phyloP scores from a whole-genome alignment of 164 flowering plant species.

The Dillenia turbinata region DNA sequence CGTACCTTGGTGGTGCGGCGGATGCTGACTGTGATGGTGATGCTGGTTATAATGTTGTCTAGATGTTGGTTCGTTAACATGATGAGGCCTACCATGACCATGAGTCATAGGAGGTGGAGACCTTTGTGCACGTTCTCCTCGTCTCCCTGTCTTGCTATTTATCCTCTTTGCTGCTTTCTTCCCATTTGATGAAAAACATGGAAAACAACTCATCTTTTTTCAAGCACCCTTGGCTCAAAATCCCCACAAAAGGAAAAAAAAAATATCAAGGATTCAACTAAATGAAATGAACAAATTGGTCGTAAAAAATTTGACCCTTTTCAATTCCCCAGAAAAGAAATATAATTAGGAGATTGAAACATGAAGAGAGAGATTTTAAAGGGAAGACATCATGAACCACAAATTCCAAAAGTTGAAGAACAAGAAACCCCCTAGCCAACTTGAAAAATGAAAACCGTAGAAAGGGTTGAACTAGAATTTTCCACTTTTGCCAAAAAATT shows the following conservation, averaged over 20 bases:
- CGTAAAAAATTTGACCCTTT: not conserved
- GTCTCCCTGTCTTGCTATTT: not conserved
- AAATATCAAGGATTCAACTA: not conserved
- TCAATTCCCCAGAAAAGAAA: not conserved
- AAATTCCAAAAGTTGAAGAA: too few species aligned
- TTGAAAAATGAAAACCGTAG: too few species aligned
- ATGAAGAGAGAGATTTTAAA: too few species aligned
- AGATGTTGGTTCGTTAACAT: too few species aligned
- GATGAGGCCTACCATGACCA: not conserved
- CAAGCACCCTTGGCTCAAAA: not conserved
- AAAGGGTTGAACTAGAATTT: too few species aligned
- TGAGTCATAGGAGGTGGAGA: not conserved
- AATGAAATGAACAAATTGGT: not conserved
- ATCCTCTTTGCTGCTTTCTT: constrained; percentile 22
- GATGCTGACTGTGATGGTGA: not conserved
- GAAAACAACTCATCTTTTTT: constrained; percentile 53
- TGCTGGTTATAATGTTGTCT: too few species aligned
- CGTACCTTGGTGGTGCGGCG: too few species aligned
- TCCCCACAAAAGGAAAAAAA: not conserved
- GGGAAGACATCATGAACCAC: too few species aligned
- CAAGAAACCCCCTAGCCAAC: too few species aligned
- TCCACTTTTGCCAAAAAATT: too few species aligned
- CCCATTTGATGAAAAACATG: constrained; percentile 50
- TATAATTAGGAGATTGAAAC: not conserved
- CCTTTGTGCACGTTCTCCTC: not conserved